Conservation (phyloP, 805 yeast species). For the Saccharomycopsis fibuligera region DNA sequence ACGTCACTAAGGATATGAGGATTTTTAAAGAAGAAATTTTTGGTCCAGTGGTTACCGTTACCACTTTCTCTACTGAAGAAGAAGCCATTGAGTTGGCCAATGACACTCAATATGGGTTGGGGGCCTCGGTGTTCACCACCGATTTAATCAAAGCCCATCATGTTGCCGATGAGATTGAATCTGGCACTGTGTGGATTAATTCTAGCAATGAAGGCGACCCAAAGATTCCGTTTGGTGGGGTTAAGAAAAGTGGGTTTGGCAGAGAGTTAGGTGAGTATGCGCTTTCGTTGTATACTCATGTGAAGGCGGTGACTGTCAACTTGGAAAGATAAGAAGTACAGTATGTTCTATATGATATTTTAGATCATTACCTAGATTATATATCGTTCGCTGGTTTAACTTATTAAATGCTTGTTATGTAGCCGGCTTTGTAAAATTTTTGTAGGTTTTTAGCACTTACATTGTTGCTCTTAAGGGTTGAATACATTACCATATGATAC, state of each 20-base stretch:
- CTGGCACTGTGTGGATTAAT: slow-evolving; percentile 54
- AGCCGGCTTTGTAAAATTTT: not conserved
- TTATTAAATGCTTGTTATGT: not conserved
- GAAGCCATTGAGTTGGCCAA: slow-evolving; percentile 41
- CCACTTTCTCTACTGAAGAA: slow-evolving; percentile 37
- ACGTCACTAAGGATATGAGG: slow-evolving; percentile 34
- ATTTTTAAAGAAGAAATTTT: slow-evolving; percentile 44
- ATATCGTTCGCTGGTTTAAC: not conserved
- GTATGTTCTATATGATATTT: too few species aligned
- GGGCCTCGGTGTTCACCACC: slow-evolving; percentile 39
- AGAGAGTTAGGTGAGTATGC: slow-evolving; percentile 66
- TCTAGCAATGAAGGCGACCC: slow-evolving; percentile 51
- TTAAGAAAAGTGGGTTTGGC: slow-evolving; percentile 60
- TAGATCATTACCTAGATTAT: not conserved
- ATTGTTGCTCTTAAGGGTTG: too few species aligned
- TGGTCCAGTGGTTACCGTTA: slow-evolving; percentile 45
- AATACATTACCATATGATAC: too few species aligned
- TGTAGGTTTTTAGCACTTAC: too few species aligned
- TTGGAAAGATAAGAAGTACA: slow-evolving; percentile 27
- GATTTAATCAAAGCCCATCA: slow-evolving; percentile 34
- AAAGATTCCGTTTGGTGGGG: slow-evolving; percentile 64
- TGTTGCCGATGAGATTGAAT: slow-evolving; percentile 36
- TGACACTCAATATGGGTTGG: slow-evolving; percentile 40
- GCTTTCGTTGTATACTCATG: slow-evolving; percentile 53
- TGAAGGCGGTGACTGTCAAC: slow-evolving; percentile 68